Evolutionary conservation across 192 early-diverging fungal species (phyloP).

Genomic region (Neocallimastix lanati): DNA sequence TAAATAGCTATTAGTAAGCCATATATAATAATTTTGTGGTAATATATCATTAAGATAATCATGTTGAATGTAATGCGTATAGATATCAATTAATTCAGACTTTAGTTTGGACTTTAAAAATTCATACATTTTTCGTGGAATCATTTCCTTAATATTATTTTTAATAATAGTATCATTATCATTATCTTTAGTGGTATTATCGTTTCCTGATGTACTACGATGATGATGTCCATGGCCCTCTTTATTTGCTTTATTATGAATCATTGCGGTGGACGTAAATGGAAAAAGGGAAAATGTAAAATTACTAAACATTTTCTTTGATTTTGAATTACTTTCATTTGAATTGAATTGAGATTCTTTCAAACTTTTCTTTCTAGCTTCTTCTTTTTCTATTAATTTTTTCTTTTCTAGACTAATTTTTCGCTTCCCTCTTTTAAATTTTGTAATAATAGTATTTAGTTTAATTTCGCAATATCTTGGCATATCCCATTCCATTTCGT

Average conservation of each 20-base stretch:
- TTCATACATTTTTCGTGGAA: background rate
- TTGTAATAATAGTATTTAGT: background rate
- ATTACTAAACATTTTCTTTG: background rate
- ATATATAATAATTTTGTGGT: background rate
- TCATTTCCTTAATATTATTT: background rate
- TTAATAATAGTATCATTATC: background rate
- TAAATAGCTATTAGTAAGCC: background rate
- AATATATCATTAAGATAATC: background rate
- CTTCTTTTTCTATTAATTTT: background rate
- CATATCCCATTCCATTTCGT: background rate
- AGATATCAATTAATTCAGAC: background rate
- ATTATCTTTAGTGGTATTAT: background rate
- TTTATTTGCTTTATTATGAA: background rate
- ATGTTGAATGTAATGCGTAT: background rate
- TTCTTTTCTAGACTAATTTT: background rate
- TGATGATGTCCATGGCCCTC: background rate
- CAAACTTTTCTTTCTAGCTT: background rate
- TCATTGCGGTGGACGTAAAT: background rate
- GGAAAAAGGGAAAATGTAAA: background rate
- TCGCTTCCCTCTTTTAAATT: background rate
- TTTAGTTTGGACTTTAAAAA: background rate
- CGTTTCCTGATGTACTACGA: background rate
- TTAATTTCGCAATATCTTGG: background rate
- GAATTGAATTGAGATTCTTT: background rate
- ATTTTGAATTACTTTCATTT: background rate